Conservation (phyloP, 2,329 filamentous ascomycete species). For the Cladophialophora chaetospira region DNA sequence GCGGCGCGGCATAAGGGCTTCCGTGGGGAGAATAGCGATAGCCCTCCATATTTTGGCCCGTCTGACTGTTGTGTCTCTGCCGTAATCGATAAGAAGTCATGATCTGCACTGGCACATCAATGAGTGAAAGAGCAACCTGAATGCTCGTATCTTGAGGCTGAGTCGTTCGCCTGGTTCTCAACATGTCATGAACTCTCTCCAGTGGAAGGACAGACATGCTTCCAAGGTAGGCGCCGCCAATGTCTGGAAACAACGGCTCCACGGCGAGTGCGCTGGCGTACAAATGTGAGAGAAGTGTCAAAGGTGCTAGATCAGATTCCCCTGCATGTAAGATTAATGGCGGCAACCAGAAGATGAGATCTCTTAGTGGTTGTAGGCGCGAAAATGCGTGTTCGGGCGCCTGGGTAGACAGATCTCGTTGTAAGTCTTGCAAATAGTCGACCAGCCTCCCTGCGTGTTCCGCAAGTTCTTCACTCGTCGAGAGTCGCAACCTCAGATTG, state of each 20-base stretch:
- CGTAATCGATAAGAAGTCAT: conserved; percentile 68
- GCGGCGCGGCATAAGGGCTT: conserved; percentile 27
- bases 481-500: conserved; percentile 61
- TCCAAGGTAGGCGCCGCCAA: conserved; percentile 85
- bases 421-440: conserved; percentile 71
- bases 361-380: conserved; percentile 80
- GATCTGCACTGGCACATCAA: conserved; percentile 72
- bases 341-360: conserved; percentile 96
- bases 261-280: conserved; percentile 86
- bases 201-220: conserved; percentile 77
- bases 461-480: conserved; percentile 68
- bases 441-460: conserved; percentile 70
- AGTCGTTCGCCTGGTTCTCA: conserved; percentile 68
- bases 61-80: conserved; percentile 53
- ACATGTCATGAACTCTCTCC: conserved; percentile 78
- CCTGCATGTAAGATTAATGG: conserved; percentile 78
- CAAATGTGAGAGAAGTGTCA: conserved; percentile 85
- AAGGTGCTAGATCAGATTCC: conserved; percentile 71
- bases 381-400: conserved; percentile 84
- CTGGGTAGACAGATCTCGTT: conserved; percentile 68
- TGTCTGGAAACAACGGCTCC: conserved; percentile 88
- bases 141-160: conserved; percentile 59
- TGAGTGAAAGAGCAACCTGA: conserved; percentile 65
- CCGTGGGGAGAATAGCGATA: conserved; percentile 31
- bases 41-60: conserved; percentile 11